Evolutionary conservation across 1,284 basidiomycete genomes (phyloP).

Genomic region (Puccinia sorghi): DNA sequence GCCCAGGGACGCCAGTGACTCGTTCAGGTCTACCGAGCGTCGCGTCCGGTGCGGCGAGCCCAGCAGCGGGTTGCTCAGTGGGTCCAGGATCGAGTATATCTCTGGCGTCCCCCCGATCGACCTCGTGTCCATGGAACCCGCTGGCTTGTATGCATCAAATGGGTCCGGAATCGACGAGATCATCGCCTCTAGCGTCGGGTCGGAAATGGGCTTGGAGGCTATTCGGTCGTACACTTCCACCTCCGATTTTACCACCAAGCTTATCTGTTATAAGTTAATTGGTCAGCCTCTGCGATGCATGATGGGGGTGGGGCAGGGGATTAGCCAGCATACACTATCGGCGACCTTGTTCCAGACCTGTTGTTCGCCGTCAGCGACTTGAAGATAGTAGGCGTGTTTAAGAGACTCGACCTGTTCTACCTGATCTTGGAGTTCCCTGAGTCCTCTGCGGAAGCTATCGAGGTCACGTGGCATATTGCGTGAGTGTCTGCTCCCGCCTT

Average conservation of each 20-base stretch:
- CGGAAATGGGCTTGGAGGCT: constrained; percentile 58
- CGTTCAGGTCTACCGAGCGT: constrained; percentile 13
- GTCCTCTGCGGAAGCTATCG: constrained; percentile 53
- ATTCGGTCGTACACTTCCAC: constrained; percentile 58
- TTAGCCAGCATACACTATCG: constrained; percentile 51
- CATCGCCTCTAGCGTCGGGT: constrained; percentile 60
- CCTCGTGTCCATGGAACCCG: not conserved
- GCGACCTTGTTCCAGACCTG: constrained; percentile 54
- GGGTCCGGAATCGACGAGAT: constrained; percentile 59
- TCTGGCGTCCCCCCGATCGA: constrained; percentile 12
- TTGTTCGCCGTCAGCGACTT: constrained; percentile 52
- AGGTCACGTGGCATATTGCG: constrained; percentile 51
- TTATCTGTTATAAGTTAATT: constrained; percentile 40
- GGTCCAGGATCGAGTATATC: constrained; percentile 46
- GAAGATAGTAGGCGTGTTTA: constrained; percentile 54
- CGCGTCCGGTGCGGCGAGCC: constrained; percentile 3
- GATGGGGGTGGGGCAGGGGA: too few species aligned
- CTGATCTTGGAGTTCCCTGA: constrained; percentile 54
- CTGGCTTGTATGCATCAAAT: constrained; percentile 57
- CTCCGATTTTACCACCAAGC: constrained; percentile 53
- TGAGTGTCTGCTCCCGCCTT: constrained; percentile 51
- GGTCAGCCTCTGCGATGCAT: not conserved
- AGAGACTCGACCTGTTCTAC: constrained; percentile 54
- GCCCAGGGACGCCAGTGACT: constrained; percentile 9
- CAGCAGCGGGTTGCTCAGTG: constrained; percentile 21